These are phyloP conservation scores for Myxozyma nipponensis DNA, from an alignment of 805 yeast species.

Conservation along the genomic window DNA sequence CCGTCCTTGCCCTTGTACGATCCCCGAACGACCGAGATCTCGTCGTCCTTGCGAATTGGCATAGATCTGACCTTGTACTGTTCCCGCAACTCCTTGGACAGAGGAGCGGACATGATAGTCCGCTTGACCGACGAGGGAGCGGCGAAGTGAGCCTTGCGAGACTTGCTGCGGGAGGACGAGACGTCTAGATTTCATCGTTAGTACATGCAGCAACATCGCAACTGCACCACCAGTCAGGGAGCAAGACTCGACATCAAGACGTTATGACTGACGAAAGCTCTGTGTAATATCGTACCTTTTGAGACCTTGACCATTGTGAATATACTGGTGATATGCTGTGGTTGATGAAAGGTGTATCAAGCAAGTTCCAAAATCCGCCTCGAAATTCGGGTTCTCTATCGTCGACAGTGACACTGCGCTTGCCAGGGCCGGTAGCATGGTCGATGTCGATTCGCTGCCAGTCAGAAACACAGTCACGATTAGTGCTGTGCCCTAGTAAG, in stretches of 20 bases:
- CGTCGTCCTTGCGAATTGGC: constrained; percentile 97
- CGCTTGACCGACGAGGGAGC: constrained; percentile 97
- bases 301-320: constrained; percentile 24
- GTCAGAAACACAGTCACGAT: too few species aligned
- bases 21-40: constrained; percentile 94
- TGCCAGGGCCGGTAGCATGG: too few species aligned
- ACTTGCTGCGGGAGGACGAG: constrained; percentile 97
- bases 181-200: constrained; percentile 59
- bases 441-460: too few species aligned
- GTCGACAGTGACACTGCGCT: too few species aligned
- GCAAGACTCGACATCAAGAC: too few species aligned
- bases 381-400: too few species aligned
- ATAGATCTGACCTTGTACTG: constrained; percentile 91
- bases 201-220: background rate
- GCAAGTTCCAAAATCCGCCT: too few species aligned
- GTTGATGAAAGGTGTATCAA: too few species aligned
- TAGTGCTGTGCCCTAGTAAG: too few species aligned
- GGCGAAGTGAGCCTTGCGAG: constrained; percentile 99
- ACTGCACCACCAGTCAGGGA: background rate
- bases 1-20: constrained; percentile 99
- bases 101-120: constrained; percentile 93
- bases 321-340: constrained; percentile 4
- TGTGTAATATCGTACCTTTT: constrained; percentile 11
- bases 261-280: too few species aligned
- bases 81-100: constrained; percentile 97